A percentile compares a stretch with the other conserved stretches of the same genome.
Evolutionary conservation across 345 rosid genomes (phyloP).

Genomic region (Eutrema yunnanense): DNA sequence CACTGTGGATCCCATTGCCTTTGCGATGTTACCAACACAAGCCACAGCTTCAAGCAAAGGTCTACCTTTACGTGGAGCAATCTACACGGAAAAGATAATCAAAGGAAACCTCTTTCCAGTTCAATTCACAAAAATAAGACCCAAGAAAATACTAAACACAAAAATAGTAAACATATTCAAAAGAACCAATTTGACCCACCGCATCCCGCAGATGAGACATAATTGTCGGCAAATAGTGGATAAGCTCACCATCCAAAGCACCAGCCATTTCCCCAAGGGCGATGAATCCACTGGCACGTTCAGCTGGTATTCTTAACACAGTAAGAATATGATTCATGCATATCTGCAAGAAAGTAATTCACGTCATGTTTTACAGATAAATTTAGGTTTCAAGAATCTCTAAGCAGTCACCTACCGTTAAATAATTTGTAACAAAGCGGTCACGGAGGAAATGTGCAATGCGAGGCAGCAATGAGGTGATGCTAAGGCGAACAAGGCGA

Average conservation of each 20-base stretch:
- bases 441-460: conserved; percentile 98
- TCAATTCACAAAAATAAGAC: not conserved
- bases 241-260: conserved; percentile 96
- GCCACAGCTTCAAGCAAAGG: conserved; percentile 96
- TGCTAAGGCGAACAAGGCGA: conserved; percentile 98
- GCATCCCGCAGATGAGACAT: conserved; percentile 89
- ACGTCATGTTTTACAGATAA: not conserved
- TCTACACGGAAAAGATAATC: conserved; percentile 42
- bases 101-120: conserved; percentile 8
- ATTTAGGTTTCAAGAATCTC: conserved; percentile 11
- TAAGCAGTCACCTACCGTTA: conserved; percentile 51
- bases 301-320: conserved; percentile 78
- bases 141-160: conserved; percentile 1
- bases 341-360: conserved; percentile 49
- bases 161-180: conserved; percentile 5
- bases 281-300: conserved; percentile 92
- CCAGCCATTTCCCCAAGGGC: conserved; percentile 99
- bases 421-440: conserved; percentile 89
- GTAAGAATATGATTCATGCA: conserved; percentile 95
- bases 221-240: conserved; percentile 92
- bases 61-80: conserved; percentile 96
- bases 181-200: conserved; percentile 39
- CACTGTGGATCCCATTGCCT: conserved; percentile 85
- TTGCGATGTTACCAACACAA: conserved; percentile 95
- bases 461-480: conserved; percentile 95